These are phyloP conservation scores for Neonectria hederae DNA, from an alignment of 2,329 filamentous ascomycete species.

Conservation along the genomic window DNA sequence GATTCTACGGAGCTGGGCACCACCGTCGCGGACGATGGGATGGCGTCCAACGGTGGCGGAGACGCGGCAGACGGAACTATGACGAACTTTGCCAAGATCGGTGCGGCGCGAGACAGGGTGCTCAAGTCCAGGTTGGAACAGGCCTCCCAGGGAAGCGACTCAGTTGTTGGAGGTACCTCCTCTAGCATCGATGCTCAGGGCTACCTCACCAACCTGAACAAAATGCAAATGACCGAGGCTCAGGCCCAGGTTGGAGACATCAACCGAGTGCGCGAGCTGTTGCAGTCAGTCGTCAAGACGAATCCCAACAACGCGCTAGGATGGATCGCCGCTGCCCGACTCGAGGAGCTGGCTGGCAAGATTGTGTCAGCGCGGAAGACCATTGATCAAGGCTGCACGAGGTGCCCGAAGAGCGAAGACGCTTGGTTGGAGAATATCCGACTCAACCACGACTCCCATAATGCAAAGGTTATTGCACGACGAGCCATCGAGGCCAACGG, in stretches of 20 bases:
- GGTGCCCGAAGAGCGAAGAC: conserved; percentile 94
- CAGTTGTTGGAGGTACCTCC: conserved; percentile 77
- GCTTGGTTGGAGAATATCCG: conserved; percentile 97
- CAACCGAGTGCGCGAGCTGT: conserved; percentile 87
- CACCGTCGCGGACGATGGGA: conserved; percentile 84
- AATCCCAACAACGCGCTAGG: conserved; percentile 94
- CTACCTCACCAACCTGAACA: conserved; percentile 91
- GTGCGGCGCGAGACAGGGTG: conserved; percentile 94
- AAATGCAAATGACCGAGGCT: conserved; percentile 79
- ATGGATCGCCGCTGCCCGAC: conserved; percentile 92
- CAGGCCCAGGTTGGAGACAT: conserved; percentile 93
- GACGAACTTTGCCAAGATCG: conserved; percentile 98
- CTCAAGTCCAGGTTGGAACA: conserved; percentile 93
- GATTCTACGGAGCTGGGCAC: conserved; percentile 85
- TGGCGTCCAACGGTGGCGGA: conserved; percentile 46
- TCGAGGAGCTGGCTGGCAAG: conserved; percentile 94
- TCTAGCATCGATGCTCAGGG: conserved; percentile 95
- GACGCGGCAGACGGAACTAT: conserved; percentile 82
- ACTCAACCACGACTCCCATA: conserved; percentile 83
- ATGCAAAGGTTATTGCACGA: conserved; percentile 94
- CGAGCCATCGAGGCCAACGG: conserved; percentile 93
- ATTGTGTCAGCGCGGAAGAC: conserved; percentile 88
- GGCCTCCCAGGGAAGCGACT: conserved; percentile 76
- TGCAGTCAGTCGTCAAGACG: conserved; percentile 98
- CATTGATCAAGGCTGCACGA: conserved; percentile 86